Percentiles rank a stretch among this genome's conserved stretches.
phyloP scores from a whole-genome alignment of 176 grass and related monocot genomes.

The Puya raimondii region DNA sequence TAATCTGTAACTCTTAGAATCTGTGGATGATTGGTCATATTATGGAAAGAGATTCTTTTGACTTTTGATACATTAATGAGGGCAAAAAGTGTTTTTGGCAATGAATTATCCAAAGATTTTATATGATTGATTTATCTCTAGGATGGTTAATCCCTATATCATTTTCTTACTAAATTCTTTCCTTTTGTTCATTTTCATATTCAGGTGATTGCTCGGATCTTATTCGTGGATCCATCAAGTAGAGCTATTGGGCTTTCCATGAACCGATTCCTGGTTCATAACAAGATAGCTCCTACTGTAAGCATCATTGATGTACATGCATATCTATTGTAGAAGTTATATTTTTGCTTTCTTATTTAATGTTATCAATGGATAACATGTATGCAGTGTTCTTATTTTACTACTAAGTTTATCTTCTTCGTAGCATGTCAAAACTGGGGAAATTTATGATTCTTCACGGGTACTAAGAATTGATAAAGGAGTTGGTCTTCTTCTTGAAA shows the following conservation, averaged over 20 bases:
- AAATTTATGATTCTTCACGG: slow-evolving; percentile 69
- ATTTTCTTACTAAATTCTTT: slow-evolving; percentile 4
- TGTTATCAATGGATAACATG: too few species aligned
- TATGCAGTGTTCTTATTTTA: neutral
- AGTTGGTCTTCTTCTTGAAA: slow-evolving; percentile 79
- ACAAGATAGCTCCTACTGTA: slow-evolving; percentile 71
- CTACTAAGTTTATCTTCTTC: slow-evolving; percentile 9
- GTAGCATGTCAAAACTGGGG: slow-evolving; percentile 72
- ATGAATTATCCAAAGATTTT: neutral
- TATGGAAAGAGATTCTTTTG: too few species aligned
- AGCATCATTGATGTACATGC: slow-evolving; percentile 24
- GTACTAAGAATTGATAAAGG: slow-evolving; percentile 80
- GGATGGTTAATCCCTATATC: neutral
- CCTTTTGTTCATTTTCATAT: slow-evolving; percentile 23
- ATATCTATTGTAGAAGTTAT: slow-evolving; percentile 1
- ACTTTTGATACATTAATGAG: too few species aligned
- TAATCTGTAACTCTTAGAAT: too few species aligned
- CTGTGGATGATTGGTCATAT: too few species aligned
- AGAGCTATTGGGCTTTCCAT: slow-evolving; percentile 93
- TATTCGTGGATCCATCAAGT: slow-evolving; percentile 93
- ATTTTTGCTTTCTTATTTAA: neutral
- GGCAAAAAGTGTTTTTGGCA: neutral
- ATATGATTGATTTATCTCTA: neutral
- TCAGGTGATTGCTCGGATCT: slow-evolving; percentile 84
- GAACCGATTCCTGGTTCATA: slow-evolving; percentile 55